phyloP scores from a whole-genome alignment of 2,329 filamentous ascomycete species.

The Ascomycota sp. region DNA sequence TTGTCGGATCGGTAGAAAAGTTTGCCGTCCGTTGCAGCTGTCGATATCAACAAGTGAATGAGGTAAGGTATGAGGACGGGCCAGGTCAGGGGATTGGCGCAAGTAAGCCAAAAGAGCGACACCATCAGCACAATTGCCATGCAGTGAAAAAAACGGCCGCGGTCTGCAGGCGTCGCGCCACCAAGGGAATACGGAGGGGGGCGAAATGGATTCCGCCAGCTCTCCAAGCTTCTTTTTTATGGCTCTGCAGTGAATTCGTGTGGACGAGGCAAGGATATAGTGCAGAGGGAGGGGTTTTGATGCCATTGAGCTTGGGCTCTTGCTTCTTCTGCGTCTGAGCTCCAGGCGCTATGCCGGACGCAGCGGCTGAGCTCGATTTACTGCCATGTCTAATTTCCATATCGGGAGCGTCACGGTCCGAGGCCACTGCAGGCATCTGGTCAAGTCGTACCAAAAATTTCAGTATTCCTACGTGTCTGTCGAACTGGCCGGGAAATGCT shows the following conservation, averaged over 20 bases:
- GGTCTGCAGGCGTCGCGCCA: slow-evolving; percentile 56
- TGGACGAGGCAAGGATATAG: slow-evolving; percentile 11
- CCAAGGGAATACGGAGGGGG: slow-evolving; percentile 52
- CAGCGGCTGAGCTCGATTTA: no score
- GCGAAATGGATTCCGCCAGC: slow-evolving; percentile 57
- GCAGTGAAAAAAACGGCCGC: slow-evolving; percentile 58
- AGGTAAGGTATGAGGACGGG: slow-evolving; percentile 58
- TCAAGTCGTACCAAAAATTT: no score
- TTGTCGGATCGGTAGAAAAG: slow-evolving; percentile 56
- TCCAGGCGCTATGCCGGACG: no score
- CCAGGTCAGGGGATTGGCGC: slow-evolving; percentile 83
- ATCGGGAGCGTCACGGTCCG: no score
- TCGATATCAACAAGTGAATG: slow-evolving; percentile 65
- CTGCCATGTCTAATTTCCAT: no score
- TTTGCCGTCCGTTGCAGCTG: slow-evolving; percentile 53
- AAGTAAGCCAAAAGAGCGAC: slow-evolving; percentile 74
- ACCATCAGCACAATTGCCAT: slow-evolving; percentile 50
- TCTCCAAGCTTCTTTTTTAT: slow-evolving; percentile 13
- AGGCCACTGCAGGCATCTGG: no score
- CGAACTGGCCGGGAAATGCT: no score
- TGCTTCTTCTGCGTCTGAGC: no score
- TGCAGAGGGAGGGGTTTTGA: no score
- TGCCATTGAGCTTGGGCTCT: no score
- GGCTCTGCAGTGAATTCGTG: slow-evolving; percentile 3
- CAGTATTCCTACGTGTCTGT: no score